phyloP scores from a whole-genome alignment of 2,329 filamentous ascomycete genomes.

The Parafenestella ontariensis region DNA sequence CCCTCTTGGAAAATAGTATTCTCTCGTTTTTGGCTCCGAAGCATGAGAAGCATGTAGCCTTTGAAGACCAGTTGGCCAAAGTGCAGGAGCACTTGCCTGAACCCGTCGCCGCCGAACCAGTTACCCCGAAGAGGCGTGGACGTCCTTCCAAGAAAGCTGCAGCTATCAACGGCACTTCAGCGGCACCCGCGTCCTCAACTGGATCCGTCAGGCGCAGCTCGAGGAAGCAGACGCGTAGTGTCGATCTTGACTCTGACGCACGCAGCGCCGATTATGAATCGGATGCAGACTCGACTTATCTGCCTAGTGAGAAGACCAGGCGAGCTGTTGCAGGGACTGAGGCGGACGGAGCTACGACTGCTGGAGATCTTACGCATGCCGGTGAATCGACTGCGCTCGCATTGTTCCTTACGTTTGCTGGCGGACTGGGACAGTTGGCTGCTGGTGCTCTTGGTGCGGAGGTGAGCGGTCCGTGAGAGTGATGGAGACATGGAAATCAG shows the following conservation, averaged over 20 bases:
- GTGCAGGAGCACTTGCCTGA: slow-evolving; percentile 15
- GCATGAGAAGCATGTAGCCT: slow-evolving; percentile 39
- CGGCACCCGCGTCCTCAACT: slow-evolving; percentile 11
- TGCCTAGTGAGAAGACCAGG: slow-evolving; percentile 29
- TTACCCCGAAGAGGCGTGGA: slow-evolving; percentile 37
- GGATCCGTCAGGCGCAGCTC: slow-evolving; percentile 29
- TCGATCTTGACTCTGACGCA: slow-evolving; percentile 29
- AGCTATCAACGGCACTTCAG: slow-evolving; percentile 17
- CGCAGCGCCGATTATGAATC: slow-evolving; percentile 20
- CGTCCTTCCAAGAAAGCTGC: slow-evolving; percentile 33
- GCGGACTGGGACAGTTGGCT: slow-evolving; percentile 44
- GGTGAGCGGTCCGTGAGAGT: slow-evolving; percentile 27
- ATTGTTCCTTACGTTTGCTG: slow-evolving; percentile 42
- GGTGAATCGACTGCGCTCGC: slow-evolving; percentile 47
- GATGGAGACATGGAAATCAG: not conserved
- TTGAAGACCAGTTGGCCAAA: slow-evolving; percentile 18
- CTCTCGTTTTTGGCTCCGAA: slow-evolving; percentile 35
- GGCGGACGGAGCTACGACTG: slow-evolving; percentile 32
- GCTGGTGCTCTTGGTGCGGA: slow-evolving; percentile 46
- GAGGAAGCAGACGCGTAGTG: slow-evolving; percentile 17
- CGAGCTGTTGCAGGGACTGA: slow-evolving; percentile 37
- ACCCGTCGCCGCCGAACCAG: slow-evolving; percentile 12
- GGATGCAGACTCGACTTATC: slow-evolving; percentile 36
- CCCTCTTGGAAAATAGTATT: slow-evolving; percentile 54
- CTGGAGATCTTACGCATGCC: slow-evolving; percentile 38